phyloP scores from a whole-genome alignment of 2,329 filamentous ascomycete genomes.

The Grosmannia huntii region DNA sequence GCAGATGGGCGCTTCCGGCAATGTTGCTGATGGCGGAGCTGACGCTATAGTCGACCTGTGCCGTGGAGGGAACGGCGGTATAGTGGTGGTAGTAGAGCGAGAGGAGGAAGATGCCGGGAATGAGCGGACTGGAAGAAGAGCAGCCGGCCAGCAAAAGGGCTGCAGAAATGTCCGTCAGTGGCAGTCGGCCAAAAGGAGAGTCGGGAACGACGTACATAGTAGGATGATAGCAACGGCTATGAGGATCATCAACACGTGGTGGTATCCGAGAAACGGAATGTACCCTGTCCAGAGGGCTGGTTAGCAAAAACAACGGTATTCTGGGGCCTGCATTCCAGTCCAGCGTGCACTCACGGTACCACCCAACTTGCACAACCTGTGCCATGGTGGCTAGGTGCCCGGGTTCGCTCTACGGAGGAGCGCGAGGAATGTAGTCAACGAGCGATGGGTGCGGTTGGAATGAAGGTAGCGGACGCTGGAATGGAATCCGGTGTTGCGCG shows the following conservation, averaged over 20 bases:
- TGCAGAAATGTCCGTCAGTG: slow-evolving; percentile 24
- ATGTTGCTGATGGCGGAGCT: slow-evolving; percentile 81
- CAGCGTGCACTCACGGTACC: slow-evolving; percentile 30
- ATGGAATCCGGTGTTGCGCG: neutral
- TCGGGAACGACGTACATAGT: slow-evolving; percentile 54
- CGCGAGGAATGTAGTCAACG: neutral
- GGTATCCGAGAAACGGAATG: slow-evolving; percentile 58
- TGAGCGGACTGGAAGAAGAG: slow-evolving; percentile 88
- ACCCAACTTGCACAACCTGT: slow-evolving; percentile 29
- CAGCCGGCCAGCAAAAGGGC: slow-evolving; percentile 89
- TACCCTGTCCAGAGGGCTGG: slow-evolving; percentile 31
- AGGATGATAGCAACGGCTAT: slow-evolving; percentile 90
- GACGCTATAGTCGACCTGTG: slow-evolving; percentile 84
- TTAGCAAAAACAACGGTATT: neutral
- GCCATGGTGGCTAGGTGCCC: slow-evolving; percentile 14
- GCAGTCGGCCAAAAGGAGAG: neutral
- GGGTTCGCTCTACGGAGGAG: neutral
- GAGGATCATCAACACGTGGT: slow-evolving; percentile 92
- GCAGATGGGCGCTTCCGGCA: slow-evolving; percentile 68
- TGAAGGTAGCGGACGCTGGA: too few species aligned
- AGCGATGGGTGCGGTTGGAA: neutral
- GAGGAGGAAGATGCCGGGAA: slow-evolving; percentile 92
- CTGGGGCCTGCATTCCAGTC: neutral
- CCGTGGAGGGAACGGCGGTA: slow-evolving; percentile 64
- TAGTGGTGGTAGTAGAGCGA: slow-evolving; percentile 95